Evolutionary conservation across 2,329 filamentous ascomycete species (phyloP), one percentile per base, ranked within the genome.

Genomic region (Fusarium verticillioides): DNA sequence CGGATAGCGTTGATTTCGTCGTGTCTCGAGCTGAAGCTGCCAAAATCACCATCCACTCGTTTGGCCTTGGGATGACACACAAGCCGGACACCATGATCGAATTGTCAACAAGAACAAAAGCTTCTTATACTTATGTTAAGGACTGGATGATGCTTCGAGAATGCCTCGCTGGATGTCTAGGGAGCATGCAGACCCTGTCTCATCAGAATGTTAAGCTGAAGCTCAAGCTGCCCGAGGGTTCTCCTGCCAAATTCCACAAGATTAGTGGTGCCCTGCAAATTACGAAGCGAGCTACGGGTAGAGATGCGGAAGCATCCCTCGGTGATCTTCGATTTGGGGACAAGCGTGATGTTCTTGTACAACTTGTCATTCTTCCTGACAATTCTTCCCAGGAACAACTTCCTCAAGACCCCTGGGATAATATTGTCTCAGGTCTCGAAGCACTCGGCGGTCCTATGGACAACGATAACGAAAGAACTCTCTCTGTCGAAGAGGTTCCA

Each of bases 101-200:
- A 83, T 86, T 99, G 18, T 98, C 96, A 2, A 96, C 94, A 11
- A 90, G 95, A 69, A 99, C 96, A 7, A 99, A 98, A 84, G 96
- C 95, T 9, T 97, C 95, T 3, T 99, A 98, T 80, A 97, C 95
- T 3, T 99, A 98, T 78, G 95, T 99, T 76, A 99, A 98, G 84
- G 96, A 99, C 82, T 99, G 96, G 96, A 98, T 98, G 96, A 99
- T 98, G 96, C 88, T 99, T 40, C 92, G 96, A 34, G 96, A 99
- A 82, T 98, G 96, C 81, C 88, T 98, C 49, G 96, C 95, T 30
- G 96, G 96, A 47, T 98, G 96, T 78, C 86, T 99, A 34, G 96
- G 96, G 52, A 92, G 94, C 19, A 89, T 98, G 80, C 96, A 99
- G 82, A 95, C 94, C 5, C 92, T 94, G 34, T 98, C 96, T n/a